Evolutionary conservation across 148 eudicot genomes (phyloP), one percentile per base, ranked within the genome.

Genomic region (Pouteria glomerata): DNA sequence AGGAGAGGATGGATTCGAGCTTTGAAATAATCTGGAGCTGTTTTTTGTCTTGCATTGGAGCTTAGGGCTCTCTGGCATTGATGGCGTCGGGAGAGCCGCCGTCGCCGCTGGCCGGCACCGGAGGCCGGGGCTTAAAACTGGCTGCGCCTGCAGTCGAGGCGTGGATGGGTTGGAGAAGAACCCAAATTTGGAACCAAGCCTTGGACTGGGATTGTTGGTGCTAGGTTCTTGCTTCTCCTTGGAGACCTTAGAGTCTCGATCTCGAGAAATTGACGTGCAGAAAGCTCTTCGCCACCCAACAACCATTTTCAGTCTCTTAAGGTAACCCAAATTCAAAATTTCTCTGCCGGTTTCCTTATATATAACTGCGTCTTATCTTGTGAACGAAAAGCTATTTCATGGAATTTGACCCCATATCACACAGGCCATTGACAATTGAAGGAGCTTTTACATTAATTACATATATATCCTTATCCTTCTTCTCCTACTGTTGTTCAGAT

Each of bases 281-380:
- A 91, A 91, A 5, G 88, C 97, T 83, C 85, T 80, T 62, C 97
- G 69, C 97, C 97, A 91, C 35, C 90, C 89, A 16, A 78, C 73
- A 35, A 81, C 97, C 94, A 91, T 89, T 53, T 35, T 79, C 71
- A 5, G 34, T 7, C 61, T 26, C 34, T 57, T 16, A 5, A 55
- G 24, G 16, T 26, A 24, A 0, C 52, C 30, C 51, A 39, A 41
- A 35, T 11, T 30, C 30, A 19, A 48, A 63, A 63, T 15, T 73
- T 27, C 31, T 59, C 51, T 42, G 14, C 42, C n/a, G n/a, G n/a
- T n/a, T n/a, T n/a, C n/a, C n/a, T n/a, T n/a, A n/a, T n/a, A n/a
- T n/a, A n/a, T n/a, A n/a, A n/a, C n/a, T n/a, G n/a, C n/a, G n/a
- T n/a, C n/a, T n/a, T n/a, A n/a, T n/a, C n/a, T n/a, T n/a, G n/a